Base-by-base conservation (phyloP, 305 asterid species). In the Rubia peregrina region DNA sequence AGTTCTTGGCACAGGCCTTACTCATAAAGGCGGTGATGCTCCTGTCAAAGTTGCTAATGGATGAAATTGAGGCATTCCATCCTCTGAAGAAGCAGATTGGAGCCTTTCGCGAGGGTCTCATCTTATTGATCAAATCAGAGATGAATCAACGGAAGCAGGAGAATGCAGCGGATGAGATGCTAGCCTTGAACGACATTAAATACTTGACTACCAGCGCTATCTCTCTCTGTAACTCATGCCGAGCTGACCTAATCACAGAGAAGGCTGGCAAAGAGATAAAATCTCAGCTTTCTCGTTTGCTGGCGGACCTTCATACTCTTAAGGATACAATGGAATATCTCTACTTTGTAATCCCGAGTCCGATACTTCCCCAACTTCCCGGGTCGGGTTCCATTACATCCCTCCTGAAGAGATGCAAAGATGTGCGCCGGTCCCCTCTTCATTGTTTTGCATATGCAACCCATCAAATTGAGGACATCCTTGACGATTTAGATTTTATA, bases 61-160 rank as follows among this genome's bases (percentile, higher is more conserved):
- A 11, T 2, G 38, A 24, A 0, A 9, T 22, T 10, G 51, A 65
- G 53, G 0, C 13, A 0, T 17, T 46, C 14, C 17, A 55, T 19
- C 13, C 14, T 72, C 71, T 65, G 40, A 73, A 65, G 69, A 73
- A 61, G 22, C 77, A 69, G 40, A 5, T 83, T 41, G 59, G 61
- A 61, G 17, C 41, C 5, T 22, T 82, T 22, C 67, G 53, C 16
- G 76, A 51, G 24, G 76, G 46, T 19, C 0, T 61, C 44, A 30
- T 61, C 44, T 30, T 61, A 3, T 21, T 59, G 17, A 61, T 61
- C 17, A 61, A 61, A 61, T 61, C 42, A 0, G 65, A 61, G n/a
- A 14, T 61, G 10, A 30, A 61, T 4, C 65, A 61, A 5, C 41
- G 8, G 3, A 61, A 61, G 42, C 16, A 24, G n/a, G 65, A 61